phyloP scores from a whole-genome alignment of 2,329 filamentous ascomycete genomes.

The Eurotiales sp. region DNA sequence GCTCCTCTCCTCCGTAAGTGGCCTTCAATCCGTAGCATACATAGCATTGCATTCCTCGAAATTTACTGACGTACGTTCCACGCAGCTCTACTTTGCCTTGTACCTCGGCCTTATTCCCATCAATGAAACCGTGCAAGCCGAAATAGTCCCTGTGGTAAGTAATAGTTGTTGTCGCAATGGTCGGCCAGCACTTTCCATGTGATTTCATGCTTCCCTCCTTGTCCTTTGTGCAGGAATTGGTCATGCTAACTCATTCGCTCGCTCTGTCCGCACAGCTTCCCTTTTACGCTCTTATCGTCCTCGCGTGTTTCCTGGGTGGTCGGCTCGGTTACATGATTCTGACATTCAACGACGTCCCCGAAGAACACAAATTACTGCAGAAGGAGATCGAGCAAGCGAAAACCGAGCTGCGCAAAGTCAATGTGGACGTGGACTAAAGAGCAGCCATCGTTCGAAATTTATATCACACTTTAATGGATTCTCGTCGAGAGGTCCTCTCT shows the following conservation, averaged over 20 bases:
- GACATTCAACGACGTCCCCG: slow-evolving; percentile 93
- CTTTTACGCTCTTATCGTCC: slow-evolving; percentile 85
- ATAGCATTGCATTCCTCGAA: neutral
- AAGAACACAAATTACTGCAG: slow-evolving; percentile 86
- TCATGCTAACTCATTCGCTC: neutral
- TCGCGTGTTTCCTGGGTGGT: slow-evolving; percentile 88
- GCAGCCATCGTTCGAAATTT: neutral
- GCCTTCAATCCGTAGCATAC: slow-evolving; percentile 24
- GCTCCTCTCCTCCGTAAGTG: slow-evolving; percentile 75
- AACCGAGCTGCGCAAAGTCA: slow-evolving; percentile 38
- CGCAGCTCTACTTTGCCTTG: slow-evolving; percentile 80
- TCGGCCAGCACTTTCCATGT: too few relatives aligned
- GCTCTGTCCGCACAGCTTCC: slow-evolving; percentile 68
- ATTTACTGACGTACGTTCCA: neutral
- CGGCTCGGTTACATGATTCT: slow-evolving; percentile 89
- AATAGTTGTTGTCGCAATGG: too few relatives aligned
- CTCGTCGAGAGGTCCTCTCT: neutral
- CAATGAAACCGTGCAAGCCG: slow-evolving; percentile 69
- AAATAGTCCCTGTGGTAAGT: slow-evolving; percentile 86
- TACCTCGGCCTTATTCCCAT: slow-evolving; percentile 81
- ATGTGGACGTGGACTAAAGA: slow-evolving; percentile 43
- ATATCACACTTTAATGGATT: slow-evolving; percentile 8
- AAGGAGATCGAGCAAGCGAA: slow-evolving; percentile 63
- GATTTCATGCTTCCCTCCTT: too few relatives aligned
- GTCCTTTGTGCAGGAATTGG: neutral